Evolutionary conservation across 805 yeast species (phyloP), one percentile per base, ranked within the genome.

Genomic region (Myxozyma sirexii): DNA sequence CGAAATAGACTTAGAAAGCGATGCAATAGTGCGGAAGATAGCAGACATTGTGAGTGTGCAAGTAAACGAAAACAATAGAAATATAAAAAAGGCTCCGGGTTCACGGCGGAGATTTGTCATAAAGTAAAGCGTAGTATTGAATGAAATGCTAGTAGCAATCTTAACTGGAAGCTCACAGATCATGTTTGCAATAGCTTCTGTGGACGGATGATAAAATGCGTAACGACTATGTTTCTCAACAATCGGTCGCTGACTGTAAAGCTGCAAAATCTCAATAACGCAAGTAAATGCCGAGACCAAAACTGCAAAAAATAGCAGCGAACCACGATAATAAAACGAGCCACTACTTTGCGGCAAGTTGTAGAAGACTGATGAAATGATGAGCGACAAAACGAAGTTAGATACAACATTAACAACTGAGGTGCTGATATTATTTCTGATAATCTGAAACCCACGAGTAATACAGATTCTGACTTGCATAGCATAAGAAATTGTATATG

Each of bases 141-240:
- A 85, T 23, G 72, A 66, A 21, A 82, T 68, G 29, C 78, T 69
- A 35, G 80, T 75, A 29, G 77, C 62, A 33, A 82, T 62, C 72
- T 87, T 87, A 54, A 82, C 77, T 2, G 93, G 92, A 58, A 88
- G 72, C 48, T 83, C 86, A 2, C 88, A 79, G 2, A 86, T 59
- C 47, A 84, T 76, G 6, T 83, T 76, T 0, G 90, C 86, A 4
- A 88, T 64, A 0, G 90, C 87, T 68, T 87, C 93, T 3, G 89
- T 84, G 12, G 90, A 80, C 1, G 92, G 91, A 59, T 84, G 84
- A 71, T 86, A 89, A 57, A 88, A 79, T 0, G 90, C 84, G 66
- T 85, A 88, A 50, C 80, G 79, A 68, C 84, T 84, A 70, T 88
- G 96, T 69, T 88, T 88, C 66, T 82, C 84, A 43, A 83, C 81